Evolutionary conservation across 2,329 filamentous ascomycete genomes (phyloP).

Genomic region (Graphium sp.): DNA sequence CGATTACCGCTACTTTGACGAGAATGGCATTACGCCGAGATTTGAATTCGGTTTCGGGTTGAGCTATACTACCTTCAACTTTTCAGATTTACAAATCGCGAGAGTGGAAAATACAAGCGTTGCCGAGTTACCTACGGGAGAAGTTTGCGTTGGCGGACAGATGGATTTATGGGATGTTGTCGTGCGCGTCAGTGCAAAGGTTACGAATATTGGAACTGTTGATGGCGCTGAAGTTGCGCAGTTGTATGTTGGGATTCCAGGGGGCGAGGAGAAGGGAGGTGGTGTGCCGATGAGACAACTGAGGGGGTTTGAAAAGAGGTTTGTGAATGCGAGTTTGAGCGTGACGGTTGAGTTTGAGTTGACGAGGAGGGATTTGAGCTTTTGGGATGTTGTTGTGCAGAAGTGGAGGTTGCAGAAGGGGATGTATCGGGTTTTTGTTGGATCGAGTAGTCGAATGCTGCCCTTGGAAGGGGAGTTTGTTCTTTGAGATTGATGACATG

Average conservation of each 20-base stretch:
- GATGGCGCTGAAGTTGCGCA: constrained; percentile 29
- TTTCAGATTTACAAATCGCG: constrained; percentile 20
- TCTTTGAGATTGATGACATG: too few relatives aligned
- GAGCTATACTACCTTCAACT: constrained; percentile 35
- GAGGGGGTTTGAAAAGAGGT: constrained; percentile 48
- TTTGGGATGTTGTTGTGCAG: constrained; percentile 45
- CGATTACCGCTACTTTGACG: constrained; percentile 39
- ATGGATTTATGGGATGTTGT: constrained; percentile 29
- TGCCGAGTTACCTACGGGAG: too few relatives aligned
- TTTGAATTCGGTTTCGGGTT: constrained; percentile 41
- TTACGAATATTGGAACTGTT: constrained; percentile 23
- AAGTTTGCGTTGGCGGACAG: constrained; percentile 22
- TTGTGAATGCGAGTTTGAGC: constrained; percentile 25
- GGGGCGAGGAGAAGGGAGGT: too few relatives aligned
- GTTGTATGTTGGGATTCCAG: constrained; percentile 28
- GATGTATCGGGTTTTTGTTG: constrained; percentile 24
- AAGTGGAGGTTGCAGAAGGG: constrained; percentile 38
- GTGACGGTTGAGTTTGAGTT: constrained; percentile 31
- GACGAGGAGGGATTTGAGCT: constrained; percentile 46
- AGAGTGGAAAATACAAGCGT: too few relatives aligned
- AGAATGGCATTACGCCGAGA: constrained; percentile 25
- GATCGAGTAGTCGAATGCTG: constrained; percentile 27
- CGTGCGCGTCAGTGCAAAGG: constrained; percentile 17
- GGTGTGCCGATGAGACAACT: constrained; percentile 36
- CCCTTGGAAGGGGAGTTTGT: too few relatives aligned